Conservation (phyloP, 2,329 filamentous ascomycete species). For the Ceratocystis albifundus region DNA sequence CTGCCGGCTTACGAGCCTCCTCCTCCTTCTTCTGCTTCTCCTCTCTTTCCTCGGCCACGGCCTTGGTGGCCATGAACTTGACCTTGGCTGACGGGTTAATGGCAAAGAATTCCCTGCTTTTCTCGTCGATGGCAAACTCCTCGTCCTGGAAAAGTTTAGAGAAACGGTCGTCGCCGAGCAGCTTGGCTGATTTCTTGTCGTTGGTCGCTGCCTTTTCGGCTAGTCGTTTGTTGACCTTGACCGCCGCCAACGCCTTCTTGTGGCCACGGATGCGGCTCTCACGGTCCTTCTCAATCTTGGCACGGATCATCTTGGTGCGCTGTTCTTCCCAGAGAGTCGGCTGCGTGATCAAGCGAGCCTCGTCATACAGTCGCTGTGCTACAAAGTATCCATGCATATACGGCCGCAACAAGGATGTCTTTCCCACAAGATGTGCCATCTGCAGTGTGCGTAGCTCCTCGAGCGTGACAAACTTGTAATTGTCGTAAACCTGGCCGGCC, state of each 20-base stretch:
- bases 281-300: slow-evolving; percentile 95
- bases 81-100: slow-evolving; percentile 71
- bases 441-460: slow-evolving; percentile 77
- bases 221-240: slow-evolving; percentile 84
- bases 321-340: slow-evolving; percentile 92
- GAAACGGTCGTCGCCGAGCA: slow-evolving; percentile 81
- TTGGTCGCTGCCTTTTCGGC: slow-evolving; percentile 62
- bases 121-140: slow-evolving; percentile 86
- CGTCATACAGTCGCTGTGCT: slow-evolving; percentile 86
- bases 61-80: slow-evolving; percentile 20
- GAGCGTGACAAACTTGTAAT: slow-evolving; percentile 94
- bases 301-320: slow-evolving; percentile 76
- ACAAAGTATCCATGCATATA: slow-evolving; percentile 99
- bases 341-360: slow-evolving; percentile 83
- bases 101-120: slow-evolving; percentile 69
- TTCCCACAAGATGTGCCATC: slow-evolving; percentile 78
- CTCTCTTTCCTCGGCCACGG: slow-evolving; percentile 32
- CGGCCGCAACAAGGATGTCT: slow-evolving; percentile 76
- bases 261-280: slow-evolving; percentile 84
- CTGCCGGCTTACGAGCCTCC: slow-evolving; percentile 22
- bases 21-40: slow-evolving; percentile 33
- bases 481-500: slow-evolving; percentile 80
- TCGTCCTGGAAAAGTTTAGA: slow-evolving; percentile 80
- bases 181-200: slow-evolving; percentile 39
- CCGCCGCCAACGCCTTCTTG: slow-evolving; percentile 53